Conservation (phyloP, 1,284 basidiomycete species). For the Ceratobasidium sp. region DNA sequence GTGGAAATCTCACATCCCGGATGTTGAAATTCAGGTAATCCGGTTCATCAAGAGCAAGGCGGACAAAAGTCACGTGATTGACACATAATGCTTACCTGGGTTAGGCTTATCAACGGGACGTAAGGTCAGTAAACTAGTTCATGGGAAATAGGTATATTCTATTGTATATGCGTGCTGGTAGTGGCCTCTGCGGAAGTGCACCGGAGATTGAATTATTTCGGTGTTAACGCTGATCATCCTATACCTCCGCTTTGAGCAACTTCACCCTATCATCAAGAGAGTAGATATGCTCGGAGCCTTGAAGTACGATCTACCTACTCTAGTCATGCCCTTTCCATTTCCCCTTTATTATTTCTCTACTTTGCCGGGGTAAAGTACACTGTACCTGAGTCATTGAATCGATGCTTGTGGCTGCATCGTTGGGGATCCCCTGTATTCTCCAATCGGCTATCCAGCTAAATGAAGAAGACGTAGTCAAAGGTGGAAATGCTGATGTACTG, state of each 20-base stretch:
- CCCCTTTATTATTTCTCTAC: neutral
- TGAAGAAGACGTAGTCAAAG: constrained; percentile 13
- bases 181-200: neutral
- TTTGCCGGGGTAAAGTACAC: neutral
- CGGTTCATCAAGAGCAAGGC: too few species aligned
- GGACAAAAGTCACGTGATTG: too few species aligned
- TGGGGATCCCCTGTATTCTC: neutral
- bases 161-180: too few species aligned
- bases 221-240: neutral
- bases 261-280: neutral
- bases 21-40: too few species aligned
- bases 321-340: neutral
- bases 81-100: too few species aligned
- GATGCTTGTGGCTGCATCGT: neutral
- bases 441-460: neutral
- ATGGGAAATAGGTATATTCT: too few species aligned
- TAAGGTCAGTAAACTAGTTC: too few species aligned
- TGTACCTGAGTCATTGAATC: too few species aligned
- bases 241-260: neutral
- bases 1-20: too few species aligned
- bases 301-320: neutral
- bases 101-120: too few species aligned
- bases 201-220: neutral
- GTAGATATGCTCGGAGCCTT: too few species aligned
- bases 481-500: constrained; percentile 32